Base-by-base conservation (phyloP, 495 filamentous ascomycete species). In the Aspergillus campestris region DNA sequence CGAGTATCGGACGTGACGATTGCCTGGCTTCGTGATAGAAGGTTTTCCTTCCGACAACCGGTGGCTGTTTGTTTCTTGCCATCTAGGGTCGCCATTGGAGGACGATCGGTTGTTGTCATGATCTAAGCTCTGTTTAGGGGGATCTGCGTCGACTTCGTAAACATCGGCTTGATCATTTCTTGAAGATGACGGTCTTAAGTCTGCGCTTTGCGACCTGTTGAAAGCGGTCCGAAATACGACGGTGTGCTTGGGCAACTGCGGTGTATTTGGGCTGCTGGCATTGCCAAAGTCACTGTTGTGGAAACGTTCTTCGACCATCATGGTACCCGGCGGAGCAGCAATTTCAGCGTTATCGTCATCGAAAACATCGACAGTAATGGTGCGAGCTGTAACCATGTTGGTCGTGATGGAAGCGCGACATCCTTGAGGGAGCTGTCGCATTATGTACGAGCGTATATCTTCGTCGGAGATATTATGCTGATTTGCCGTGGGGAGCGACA, bases 361-460 rank as follows among this genome's bases (percentile, higher is more conserved):
- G 12, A 70, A 78, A 13, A 88, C 77, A 45, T 87, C 82, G 4
- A 89, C 82, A 0, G 82, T 86, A 49, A 88, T 81, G 0, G 76
- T 87, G 40, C 80, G 81, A 4, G 78, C 82, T 6, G 80, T 85
- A 13, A 75, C 70, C 7, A 76, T 67, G 15, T 80, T 77, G 3
- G 81, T 82, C 7, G 71, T 79, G 37, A 89, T 81, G 6, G 81
- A 83, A 31, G 85, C 78, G 40, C 57, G 67, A 37, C 66, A 70
- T 13, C 65, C 67, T 10, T 48, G 59, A 11, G 71, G 70, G 8
- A 74, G 53, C 47, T 74, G 71, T 34, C 58, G 60, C 64, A 70
- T 64, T 11, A 74, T 71, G 44, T 72, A 71, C 15, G 61, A 45
- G 10, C 60, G 65, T 31, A 73, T 61, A 24, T 73, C 69, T 40